Evolutionary conservation across 768 basidiomycete genomes (phyloP).

Genomic region (Mrakia blollopis): DNA sequence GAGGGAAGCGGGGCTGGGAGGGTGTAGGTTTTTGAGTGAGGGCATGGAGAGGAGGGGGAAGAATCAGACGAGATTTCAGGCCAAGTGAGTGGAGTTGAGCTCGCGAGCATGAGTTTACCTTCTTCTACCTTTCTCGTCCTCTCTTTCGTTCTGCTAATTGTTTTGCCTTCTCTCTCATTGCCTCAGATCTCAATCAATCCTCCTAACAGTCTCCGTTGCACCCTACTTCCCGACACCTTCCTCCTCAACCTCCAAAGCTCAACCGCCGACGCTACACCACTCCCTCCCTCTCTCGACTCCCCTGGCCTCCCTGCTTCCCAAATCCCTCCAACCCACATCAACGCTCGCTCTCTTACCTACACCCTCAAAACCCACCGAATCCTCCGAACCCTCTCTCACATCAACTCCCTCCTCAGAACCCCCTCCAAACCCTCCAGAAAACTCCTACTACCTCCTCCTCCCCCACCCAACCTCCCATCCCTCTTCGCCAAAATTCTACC

Average conservation of each 20-base stretch:
- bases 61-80: slow-evolving; percentile 27
- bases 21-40: slow-evolving; percentile 17
- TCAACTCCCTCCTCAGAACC: not conserved
- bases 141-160: not conserved
- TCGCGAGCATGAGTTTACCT: not conserved
- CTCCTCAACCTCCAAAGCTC: not conserved
- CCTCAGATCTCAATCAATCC: slow-evolving; percentile 18
- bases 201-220: slow-evolving; percentile 21
- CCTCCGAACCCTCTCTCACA: not conserved
- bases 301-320: slow-evolving; percentile 4
- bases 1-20: slow-evolving; percentile 18
- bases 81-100: slow-evolving; percentile 21
- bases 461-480: slow-evolving; percentile 20
- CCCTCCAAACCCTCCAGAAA: too few species aligned
- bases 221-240: not conserved
- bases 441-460: slow-evolving; percentile 10
- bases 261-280: not conserved
- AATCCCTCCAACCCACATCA: not conserved
- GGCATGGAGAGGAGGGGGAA: slow-evolving; percentile 25
- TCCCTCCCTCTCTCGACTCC: slow-evolving; percentile 14
- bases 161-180: not conserved
- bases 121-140: too few species aligned
- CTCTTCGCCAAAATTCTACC: not conserved
- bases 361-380: not conserved
- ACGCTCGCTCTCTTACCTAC: too few species aligned